Base-by-base conservation (phyloP, 441 rosid genomes). In the Melastoma candidum region DNA sequence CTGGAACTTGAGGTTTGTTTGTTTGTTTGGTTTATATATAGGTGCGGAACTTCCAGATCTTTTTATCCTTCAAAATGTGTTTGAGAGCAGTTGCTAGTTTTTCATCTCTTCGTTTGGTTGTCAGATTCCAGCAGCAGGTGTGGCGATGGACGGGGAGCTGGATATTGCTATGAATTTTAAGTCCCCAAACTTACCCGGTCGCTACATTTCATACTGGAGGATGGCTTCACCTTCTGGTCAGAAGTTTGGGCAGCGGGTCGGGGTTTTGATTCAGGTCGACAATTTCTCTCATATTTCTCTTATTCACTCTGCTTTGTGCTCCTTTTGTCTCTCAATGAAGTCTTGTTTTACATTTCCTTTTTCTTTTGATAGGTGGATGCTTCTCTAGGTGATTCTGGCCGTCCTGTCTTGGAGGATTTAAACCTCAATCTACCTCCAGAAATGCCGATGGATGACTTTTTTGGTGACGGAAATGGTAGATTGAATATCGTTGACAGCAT, bases 181-280 rank as follows among this genome's bases (percentile, higher is more conserved):
- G 56, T 77, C 99, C 41, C 97, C 99, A 36, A 57, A 46, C 48
- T 58, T 59, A 49, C 88, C 96, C 62, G 97, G 99, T 57, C 75
- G 83, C 13, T 89, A 93, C 69, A 63, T 80, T 32, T 89, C 97
- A 26, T 83, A 86, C 53, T 93, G 97, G 99, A 89, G 82, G 76
- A 77, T 89, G 95, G 74, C 84, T 59, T 63, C 80, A 45, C 75
- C 85, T 44, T 65, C 77, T 39, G 93, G 93, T 44, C 71, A 63
- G 7, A 83, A 74, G 64, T 93, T 93, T 57, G 99, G 96, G 53
- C 96, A 93, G 57, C 93, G 89, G 44, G 79, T 93, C 57, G 89
- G 97, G 99, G 97, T 86, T 72, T 77, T 79, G 57, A 78, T 93
- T 48, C 80, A 80, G 76, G 97, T 93, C 68, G 12, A 45, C 45